Conservation (phyloP, 192 early-diverging fungal genomes). For the Entophlyctis helioformis region DNA sequence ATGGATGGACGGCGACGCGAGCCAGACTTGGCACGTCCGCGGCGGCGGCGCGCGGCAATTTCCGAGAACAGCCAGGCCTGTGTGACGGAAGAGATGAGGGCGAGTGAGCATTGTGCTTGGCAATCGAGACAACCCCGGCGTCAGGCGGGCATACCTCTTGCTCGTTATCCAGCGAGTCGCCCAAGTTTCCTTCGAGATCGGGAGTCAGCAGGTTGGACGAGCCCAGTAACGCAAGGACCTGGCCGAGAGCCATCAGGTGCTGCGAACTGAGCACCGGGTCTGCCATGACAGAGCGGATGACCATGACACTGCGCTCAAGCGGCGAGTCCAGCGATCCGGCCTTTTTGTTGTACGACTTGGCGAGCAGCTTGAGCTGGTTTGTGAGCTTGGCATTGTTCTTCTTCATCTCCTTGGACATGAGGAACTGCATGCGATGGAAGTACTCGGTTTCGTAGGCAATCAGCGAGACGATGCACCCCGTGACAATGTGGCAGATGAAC, state of each 20-base stretch:
- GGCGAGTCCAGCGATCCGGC: conserved; percentile 35
- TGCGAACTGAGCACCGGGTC: conserved; percentile 22
- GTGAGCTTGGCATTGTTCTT: conserved; percentile 32
- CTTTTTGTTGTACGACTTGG: conserved; percentile 27
- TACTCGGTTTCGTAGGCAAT: conserved; percentile 21
- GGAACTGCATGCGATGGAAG: conserved; percentile 21
- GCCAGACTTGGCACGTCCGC: too few species aligned
- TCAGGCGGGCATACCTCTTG: conserved; percentile 20
- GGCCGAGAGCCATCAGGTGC: conserved; percentile 19
- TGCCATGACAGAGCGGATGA: conserved; percentile 29
- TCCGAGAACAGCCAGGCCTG: conserved; percentile 39
- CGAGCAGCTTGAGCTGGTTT: conserved; percentile 29
- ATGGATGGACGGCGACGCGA: conserved; percentile 8
- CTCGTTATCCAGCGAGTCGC: conserved; percentile 29
- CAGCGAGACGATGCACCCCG: conserved; percentile 5
- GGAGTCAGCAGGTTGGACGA: conserved; percentile 34
- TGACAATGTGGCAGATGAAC: conserved; percentile 4
- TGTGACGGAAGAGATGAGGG: too few species aligned
- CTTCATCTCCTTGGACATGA: conserved; percentile 15
- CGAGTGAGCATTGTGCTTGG: too few species aligned
- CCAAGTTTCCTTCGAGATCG: conserved; percentile 25
- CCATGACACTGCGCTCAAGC: conserved; percentile 32
- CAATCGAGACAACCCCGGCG: too few species aligned
- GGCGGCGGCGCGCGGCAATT: conserved; percentile 23
- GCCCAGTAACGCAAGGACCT: conserved; percentile 18